Evolutionary conservation across 2,329 filamentous ascomycete genomes (phyloP), one percentile per base, ranked within the genome.

Genomic region (Ilyonectria mors-panacis): DNA sequence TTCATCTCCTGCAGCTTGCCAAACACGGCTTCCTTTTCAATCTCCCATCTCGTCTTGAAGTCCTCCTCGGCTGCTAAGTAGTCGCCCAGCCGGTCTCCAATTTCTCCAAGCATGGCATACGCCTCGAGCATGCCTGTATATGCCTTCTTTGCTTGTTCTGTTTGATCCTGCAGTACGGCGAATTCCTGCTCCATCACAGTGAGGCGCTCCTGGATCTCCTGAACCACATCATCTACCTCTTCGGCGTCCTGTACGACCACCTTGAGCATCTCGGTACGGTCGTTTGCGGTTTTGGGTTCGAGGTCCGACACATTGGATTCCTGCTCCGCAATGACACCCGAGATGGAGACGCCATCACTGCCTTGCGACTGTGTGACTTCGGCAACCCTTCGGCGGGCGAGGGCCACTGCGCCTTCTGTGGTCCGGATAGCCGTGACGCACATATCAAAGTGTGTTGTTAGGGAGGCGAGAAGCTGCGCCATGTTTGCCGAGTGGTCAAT

Each of bases 361-460:
- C 73, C 77, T 64, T 81, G 86, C 68, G 76, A 88, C 74, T 78
- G 86, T 76, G 79, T 88, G 33, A 87, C 87, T 71, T 93, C 91
- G 48, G 91, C 91, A 0, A 90, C 92, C 70, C 89, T 92, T 57
- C 88, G 87, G 12, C 91, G 88, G 6, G 91, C 92, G 51, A 91
- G 84, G 6, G 90, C 92, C 13, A 90, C 90, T 6, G 91, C 93
- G 33, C 92, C 93, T 82, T 97, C 94, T 3, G 95, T 98, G 57
- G 95, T 94, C 66, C 94, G 93, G 48, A 98, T 92, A 1, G 95
- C 95, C 1, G 92, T 95, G 15, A 97, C 93, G 79, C 95, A 98
- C 70, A 97, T 89, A 79, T 98, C 95, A 78, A 97, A 98, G 81
- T 98, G 95, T 28, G 88, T 89, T 8, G 94, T 94, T 4, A 98